Evolutionary conservation across 2,329 filamentous ascomycete species (phyloP), one percentile per base, ranked within the genome.

Genomic region (Pyrenophora teres): DNA sequence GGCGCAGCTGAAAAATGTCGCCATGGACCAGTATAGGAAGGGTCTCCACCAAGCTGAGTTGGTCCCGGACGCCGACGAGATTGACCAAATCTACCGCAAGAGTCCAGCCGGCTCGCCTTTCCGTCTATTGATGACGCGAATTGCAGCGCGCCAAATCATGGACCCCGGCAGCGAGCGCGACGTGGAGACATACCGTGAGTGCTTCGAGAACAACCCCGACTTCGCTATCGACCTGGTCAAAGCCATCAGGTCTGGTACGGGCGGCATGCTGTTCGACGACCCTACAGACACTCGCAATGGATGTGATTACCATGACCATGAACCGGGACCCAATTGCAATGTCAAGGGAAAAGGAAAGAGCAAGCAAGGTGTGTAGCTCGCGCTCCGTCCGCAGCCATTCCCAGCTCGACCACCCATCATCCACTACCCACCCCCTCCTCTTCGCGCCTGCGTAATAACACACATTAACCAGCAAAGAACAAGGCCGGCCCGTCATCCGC

Each of bases 61-160:
- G 6, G 81, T 83, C 0, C 81, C 81, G 1, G 80, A 82, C 54
- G 74, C 80, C 8, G 78, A 81, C 31, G 81, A 83, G 67, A 80
- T 82, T 57, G 76, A 80, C 53, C 77, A 79, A 6, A 80, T 83
- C 18, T 83, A 83, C 64, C 75, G 77, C 43, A 70, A 72, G 42
- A 78, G 76, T 27, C 74, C 76, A 3, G 44, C 57, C 2, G 70
- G 65, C 3, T 81, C 77, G 46, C 78, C 80, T 1, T 82, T 82
- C 62, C 72, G 80, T 31, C 72, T 65, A 25, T 70, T 83, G 16
- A 79, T 82, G 75, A 77, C 78, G 46, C 73, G 75, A 54, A 83
- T 83, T 40, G 80, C 80, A n/a, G 81, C 81, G 4, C 72, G 81
- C 21, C 81, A 83, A 67, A 81, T 83, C 54, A 83, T 83, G 80